A percentile compares a stretch with the other conserved stretches of the same genome.
Evolutionary conservation across 768 basidiomycete genomes (phyloP).

Genomic region (Podaxis rugospora): DNA sequence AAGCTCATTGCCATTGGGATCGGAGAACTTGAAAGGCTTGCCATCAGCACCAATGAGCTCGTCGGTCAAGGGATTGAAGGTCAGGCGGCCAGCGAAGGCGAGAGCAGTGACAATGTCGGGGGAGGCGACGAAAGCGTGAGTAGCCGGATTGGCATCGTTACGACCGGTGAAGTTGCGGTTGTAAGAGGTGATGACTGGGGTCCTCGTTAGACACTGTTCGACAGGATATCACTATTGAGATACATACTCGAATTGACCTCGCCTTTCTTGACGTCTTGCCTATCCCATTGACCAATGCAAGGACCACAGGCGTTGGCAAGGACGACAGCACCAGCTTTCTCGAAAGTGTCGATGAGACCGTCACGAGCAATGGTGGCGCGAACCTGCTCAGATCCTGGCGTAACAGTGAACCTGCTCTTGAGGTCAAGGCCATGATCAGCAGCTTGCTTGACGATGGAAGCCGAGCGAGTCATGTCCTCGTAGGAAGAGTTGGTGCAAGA

Average conservation of each 20-base stretch:
- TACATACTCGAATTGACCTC: conserved; percentile 89
- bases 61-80: conserved; percentile 97
- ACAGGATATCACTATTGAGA: neutral
- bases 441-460: conserved; percentile 89
- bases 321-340: conserved; percentile 85
- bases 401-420: conserved; percentile 96
- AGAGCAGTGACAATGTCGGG: conserved; percentile 96
- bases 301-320: conserved; percentile 99
- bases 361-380: conserved; percentile 97
- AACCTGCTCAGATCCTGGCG: conserved; percentile 97
- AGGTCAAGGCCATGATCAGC: conserved; percentile 78
- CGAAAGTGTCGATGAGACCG: conserved; percentile 85
- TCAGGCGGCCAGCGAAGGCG: conserved; percentile 89
- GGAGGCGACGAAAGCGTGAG: conserved; percentile 93
- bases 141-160: conserved; percentile 99
- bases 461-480: conserved; percentile 99
- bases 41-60: conserved; percentile 83
- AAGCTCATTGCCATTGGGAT: conserved; percentile 87
- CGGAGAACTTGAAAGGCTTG: conserved; percentile 96
- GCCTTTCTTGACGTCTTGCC: conserved; percentile 95
- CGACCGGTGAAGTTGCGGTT: conserved; percentile 99
- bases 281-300: conserved; percentile 99
- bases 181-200: conserved; percentile 93
- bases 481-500: conserved; percentile 99
- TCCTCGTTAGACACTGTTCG: neutral